Conservation (phyloP, 2,329 filamentous ascomycete species). For the Stylonectria norvegica region DNA sequence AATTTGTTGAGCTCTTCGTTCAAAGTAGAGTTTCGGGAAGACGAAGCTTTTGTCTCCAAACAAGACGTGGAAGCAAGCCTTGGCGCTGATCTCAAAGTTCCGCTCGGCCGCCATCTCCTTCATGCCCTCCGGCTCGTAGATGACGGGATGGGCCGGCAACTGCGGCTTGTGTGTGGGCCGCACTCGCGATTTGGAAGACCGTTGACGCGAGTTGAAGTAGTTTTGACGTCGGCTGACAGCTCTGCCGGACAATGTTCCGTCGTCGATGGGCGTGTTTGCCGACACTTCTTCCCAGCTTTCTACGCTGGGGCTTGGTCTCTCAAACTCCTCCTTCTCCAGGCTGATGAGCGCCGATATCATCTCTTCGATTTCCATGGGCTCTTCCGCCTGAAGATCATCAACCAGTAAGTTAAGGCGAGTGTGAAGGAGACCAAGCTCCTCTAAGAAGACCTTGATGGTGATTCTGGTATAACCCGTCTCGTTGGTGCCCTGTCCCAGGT, state of each 20-base stretch:
- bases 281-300: constrained; percentile 91
- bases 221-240: constrained; percentile 29
- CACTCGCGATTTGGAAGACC: constrained; percentile 31
- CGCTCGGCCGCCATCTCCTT: constrained; percentile 71
- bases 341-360: constrained; percentile 70
- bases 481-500: constrained; percentile 61
- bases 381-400: constrained; percentile 70
- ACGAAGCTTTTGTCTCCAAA: constrained; percentile 96
- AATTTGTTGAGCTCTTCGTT: constrained; percentile 74
- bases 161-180: constrained; percentile 67
- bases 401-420: constrained; percentile 81
- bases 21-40: constrained; percentile 86
- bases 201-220: constrained; percentile 36
- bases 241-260: constrained; percentile 43
- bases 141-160: constrained; percentile 73
- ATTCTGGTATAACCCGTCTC: constrained; percentile 67
- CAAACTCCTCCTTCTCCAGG: constrained; percentile 63
- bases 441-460: constrained; percentile 89
- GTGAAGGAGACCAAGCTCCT: constrained; percentile 79
- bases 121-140: constrained; percentile 82
- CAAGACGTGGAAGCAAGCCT: constrained; percentile 91
- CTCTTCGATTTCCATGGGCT: constrained; percentile 64
- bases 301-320: constrained; percentile 63
- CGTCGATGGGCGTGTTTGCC: constrained; percentile 56
- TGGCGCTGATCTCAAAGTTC: constrained; percentile 86